These are phyloP conservation scores for Caryopteris hybrid DNA, from an alignment of 305 asterid genomes.

Conservation along the genomic window DNA sequence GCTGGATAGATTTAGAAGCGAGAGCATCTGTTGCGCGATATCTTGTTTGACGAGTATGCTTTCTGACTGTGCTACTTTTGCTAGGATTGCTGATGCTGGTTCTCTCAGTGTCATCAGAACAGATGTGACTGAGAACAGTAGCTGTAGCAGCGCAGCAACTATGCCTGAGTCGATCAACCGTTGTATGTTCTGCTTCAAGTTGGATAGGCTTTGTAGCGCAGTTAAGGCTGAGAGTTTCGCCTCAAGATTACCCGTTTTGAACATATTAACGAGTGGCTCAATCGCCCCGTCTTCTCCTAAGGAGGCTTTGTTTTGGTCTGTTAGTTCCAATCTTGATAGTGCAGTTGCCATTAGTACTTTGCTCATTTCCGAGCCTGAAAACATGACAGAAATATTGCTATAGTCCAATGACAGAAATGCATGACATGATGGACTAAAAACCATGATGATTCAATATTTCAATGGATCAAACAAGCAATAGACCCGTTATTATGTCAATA, in stretches of 20 bases:
- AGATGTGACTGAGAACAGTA: conserved; percentile 90
- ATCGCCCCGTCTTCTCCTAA: conserved; percentile 69
- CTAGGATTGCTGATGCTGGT: conserved; percentile 89
- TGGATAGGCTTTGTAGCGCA: conserved; percentile 58
- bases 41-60: conserved; percentile 62
- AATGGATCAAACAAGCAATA: too few relatives aligned
- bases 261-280: conserved; percentile 69
- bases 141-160: conserved; percentile 59
- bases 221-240: conserved; percentile 66
- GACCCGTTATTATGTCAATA: too few relatives aligned
- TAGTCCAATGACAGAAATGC: too few relatives aligned
- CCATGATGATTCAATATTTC: too few relatives aligned
- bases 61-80: conserved; percentile 70
- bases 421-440: too few relatives aligned
- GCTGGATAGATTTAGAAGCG: conserved; percentile 67
- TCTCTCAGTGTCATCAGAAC: conserved; percentile 77
- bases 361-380: conserved; percentile 84
- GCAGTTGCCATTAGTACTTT: conserved; percentile 91
- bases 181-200: conserved; percentile 48
- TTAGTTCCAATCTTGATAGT: conserved; percentile 65
- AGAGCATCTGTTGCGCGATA: conserved; percentile 83
- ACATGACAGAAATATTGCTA: neutral
- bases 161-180: conserved; percentile 53
- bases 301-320: conserved; percentile 60
- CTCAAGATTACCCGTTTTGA: conserved; percentile 72